Evolutionary conservation across 23 red algal genomes (phyloP), one percentile per base, ranked within the genome.

Genomic region (Chondrus crispus): DNA sequence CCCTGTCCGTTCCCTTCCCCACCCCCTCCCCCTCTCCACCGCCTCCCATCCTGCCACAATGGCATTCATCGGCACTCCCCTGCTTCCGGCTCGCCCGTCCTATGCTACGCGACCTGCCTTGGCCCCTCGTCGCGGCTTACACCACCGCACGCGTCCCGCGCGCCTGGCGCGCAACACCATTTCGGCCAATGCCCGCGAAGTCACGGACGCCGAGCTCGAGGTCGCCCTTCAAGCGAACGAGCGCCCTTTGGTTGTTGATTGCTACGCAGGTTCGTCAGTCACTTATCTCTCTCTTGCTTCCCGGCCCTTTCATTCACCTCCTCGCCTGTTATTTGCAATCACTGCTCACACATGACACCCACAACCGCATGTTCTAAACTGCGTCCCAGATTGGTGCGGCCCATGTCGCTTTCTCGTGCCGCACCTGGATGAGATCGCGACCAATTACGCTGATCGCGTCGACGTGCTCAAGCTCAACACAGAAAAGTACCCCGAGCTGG

Each of bases 401-500:
- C 93, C 93, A 32, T 95, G 93, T 52, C 85, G 91, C 46, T 95
- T 83, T 76, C 80, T 95, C 36, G 20, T 95, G 29, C 93, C 93
- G 39, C 85, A 89, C 29, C 86, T 95, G 10, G 93, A 95, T 19
- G 70, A 76, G 47, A 53, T 95, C 38, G 93, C 84, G 3, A 78
- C 54, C 24, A 84, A 88, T 12, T 95, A 88, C 80, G 93, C 63
- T 22, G 86, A 89, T 20, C 79, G 93, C 36, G 50, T 95, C n/a
- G 76, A 88, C 36, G 82, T 95, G 50, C 22, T 95, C 9, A 95
- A 95, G 45, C 38, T 95, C 20, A 78, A 95, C 38, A 88, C 93
- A 20, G 93, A 95, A 41, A 29, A 72, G 39, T 88, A 91, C 46
- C 80, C 93, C 45, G 87, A 95, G 3, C 68, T 95, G 1, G n/a